Conservation (phyloP, 192 early-diverging fungal species). For the Linnemannia hyalina region DNA sequence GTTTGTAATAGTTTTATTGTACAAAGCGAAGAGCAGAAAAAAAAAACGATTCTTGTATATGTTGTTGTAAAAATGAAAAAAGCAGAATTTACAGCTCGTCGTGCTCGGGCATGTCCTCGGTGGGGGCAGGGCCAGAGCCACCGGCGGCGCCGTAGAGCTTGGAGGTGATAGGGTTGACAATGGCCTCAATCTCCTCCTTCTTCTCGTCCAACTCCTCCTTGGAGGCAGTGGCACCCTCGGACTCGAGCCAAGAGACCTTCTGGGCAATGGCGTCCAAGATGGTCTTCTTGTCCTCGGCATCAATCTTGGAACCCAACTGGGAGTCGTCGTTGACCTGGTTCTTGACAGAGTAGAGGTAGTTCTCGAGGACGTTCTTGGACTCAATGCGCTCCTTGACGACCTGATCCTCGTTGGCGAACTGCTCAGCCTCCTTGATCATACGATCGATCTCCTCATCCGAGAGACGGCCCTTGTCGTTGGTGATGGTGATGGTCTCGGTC, state of each 20-base stretch:
- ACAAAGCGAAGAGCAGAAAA: slow-evolving; percentile 8
- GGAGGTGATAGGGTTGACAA: slow-evolving; percentile 94
- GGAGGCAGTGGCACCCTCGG: slow-evolving; percentile 81
- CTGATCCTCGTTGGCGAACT: slow-evolving; percentile 92
- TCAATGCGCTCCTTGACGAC: slow-evolving; percentile 87
- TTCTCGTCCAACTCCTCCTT: slow-evolving; percentile 99
- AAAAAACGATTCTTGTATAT: slow-evolving; percentile 7
- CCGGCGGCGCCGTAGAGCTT: slow-evolving; percentile 85
- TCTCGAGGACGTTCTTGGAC: slow-evolving; percentile 91
- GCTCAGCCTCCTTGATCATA: slow-evolving; percentile 96
- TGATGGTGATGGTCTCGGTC: slow-evolving; percentile 96
- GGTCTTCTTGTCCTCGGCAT: slow-evolving; percentile 90
- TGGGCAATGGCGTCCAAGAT: slow-evolving; percentile 85
- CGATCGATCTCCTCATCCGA: slow-evolving; percentile 96
- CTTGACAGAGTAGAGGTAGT: slow-evolving; percentile 93
- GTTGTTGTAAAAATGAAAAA: slow-evolving; percentile 9
- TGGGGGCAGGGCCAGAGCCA: slow-evolving; percentile 69
- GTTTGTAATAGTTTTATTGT: slow-evolving; percentile 8
- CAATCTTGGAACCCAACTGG: slow-evolving; percentile 88
- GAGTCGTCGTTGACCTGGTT: slow-evolving; percentile 87
- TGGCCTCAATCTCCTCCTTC: slow-evolving; percentile 91
- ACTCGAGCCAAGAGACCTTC: slow-evolving; percentile 83
- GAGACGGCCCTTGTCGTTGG: slow-evolving; percentile 96
- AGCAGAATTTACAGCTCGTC: slow-evolving; percentile 74
- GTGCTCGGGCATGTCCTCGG: slow-evolving; percentile 70